Conservation (phyloP, 2,329 filamentous ascomycete species). For the Fusarium concolor region DNA sequence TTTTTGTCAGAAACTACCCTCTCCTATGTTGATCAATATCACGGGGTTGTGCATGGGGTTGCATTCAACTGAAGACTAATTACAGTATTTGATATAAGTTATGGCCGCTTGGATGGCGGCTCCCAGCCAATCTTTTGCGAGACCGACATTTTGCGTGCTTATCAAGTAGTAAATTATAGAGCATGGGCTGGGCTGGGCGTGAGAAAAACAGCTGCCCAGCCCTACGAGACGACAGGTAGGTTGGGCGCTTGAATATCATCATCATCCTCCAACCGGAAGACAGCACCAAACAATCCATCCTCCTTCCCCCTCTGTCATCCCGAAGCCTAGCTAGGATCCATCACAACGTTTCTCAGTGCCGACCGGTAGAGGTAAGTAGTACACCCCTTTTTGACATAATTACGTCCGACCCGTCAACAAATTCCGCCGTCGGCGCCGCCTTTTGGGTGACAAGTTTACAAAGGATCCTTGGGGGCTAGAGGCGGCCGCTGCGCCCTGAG, state of each 20-base stretch:
- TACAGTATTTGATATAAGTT: constrained; percentile 8
- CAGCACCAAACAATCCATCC: not conserved
- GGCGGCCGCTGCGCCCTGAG: constrained; percentile 38
- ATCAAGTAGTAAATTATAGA: constrained; percentile 12
- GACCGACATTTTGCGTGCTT: constrained; percentile 31
- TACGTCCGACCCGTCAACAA: constrained; percentile 1
- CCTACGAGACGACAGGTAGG: constrained; percentile 20
- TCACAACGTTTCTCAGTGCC: not conserved
- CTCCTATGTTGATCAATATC: constrained; percentile 32
- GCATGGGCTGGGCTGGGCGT: constrained; percentile 4
- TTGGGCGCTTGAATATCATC: constrained; percentile 22
- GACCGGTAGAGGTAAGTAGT: not conserved
- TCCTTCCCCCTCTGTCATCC: constrained; percentile 8
- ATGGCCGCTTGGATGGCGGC: not conserved
- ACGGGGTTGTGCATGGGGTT: constrained; percentile 25
- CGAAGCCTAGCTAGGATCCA: not conserved
- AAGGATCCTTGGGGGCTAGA: constrained; percentile 27
- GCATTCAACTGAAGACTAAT: constrained; percentile 14
- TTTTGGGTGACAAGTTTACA: constrained; percentile 20
- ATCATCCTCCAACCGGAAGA: constrained; percentile 17
- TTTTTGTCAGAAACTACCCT: constrained; percentile 5
- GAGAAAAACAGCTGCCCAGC: constrained; percentile 22
- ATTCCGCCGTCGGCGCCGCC: constrained; percentile 9
- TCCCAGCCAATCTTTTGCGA: constrained; percentile 25
- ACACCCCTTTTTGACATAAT: constrained; percentile 26